Evolutionary conservation across 1,284 basidiomycete genomes (phyloP).

Genomic region (Boletus holoroseus): DNA sequence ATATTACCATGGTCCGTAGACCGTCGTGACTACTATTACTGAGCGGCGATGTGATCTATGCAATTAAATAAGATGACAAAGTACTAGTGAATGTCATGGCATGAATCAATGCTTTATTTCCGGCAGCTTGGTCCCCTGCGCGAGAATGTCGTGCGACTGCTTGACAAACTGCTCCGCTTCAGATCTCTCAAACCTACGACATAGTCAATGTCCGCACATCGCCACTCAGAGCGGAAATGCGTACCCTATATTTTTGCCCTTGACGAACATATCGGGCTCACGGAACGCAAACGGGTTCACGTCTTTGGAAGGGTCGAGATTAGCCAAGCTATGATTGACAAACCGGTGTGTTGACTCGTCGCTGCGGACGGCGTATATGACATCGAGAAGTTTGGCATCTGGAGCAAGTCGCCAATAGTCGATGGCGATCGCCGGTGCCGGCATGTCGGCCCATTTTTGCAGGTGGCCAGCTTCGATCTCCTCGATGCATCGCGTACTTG

Average conservation of each 20-base stretch:
- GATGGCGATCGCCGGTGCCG: conserved; percentile 86
- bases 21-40: conserved; percentile 5
- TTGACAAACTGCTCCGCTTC: conserved; percentile 66
- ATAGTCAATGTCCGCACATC: conserved; percentile 15
- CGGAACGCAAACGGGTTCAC: conserved; percentile 88
- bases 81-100: conserved; percentile 4
- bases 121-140: conserved; percentile 18
- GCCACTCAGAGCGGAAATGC: conserved; percentile 26
- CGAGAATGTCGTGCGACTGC: conserved; percentile 49
- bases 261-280: conserved; percentile 81
- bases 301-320: conserved; percentile 70
- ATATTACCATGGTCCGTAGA: neutral
- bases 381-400: conserved; percentile 78
- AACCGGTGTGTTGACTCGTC: conserved; percentile 93
- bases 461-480: conserved; percentile 83
- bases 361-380: conserved; percentile 85
- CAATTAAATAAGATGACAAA: conserved; percentile 11
- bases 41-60: conserved; percentile 24
- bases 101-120: conserved; percentile 28
- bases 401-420: conserved; percentile 86
- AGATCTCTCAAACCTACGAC: conserved; percentile 62
- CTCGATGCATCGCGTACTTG: conserved; percentile 72
- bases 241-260: conserved; percentile 71
- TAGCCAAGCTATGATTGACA: conserved; percentile 89
- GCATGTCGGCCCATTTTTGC: conserved; percentile 72